Evolutionary conservation across 768 basidiomycete genomes (phyloP), one percentile per base, ranked within the genome.

Genomic region (Russula sp.): DNA sequence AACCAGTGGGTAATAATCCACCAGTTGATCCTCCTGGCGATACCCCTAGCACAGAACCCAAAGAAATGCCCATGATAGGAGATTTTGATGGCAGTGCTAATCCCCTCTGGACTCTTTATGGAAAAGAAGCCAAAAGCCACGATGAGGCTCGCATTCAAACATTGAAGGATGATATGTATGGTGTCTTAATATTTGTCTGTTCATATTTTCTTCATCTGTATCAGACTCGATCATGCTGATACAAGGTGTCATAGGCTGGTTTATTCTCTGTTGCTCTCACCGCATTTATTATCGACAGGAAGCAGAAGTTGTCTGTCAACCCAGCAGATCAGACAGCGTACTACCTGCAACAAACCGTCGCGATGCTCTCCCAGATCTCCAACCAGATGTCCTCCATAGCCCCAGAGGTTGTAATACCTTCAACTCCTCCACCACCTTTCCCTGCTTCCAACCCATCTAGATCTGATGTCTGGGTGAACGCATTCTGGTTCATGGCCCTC

Each of bases 191-290:
- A 18, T 53, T 29, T n/a, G 41, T 45, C 34, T n/a, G 53, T 34
- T 25, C 5, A 10, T 9, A 2, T n/a, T 11, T 29, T 9, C 7
- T 16, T 2, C 25, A 8, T 53, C 29, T 1, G 11, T 18, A 18
- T 0, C 11, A 18, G 9, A 1, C 32, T 54, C 16, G 32, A 9
- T 42, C 25, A 5, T n/a, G 25, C 25, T 29, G 25, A 29, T 14
- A 2, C 5, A 11, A 10, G 5, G 8, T 11, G 29, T 38, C 5
- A 3, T 29, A 61, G 60, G 39, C 60, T 6, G 60, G 54, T 7
- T 32, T 61, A 46, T 61, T 61, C 29, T 49, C 60, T 11, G 54
- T 34, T 8, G 47, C 42, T 22, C 32, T 61, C 22, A 43, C 60
- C 0, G 29, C 54, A 3, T 61, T 61, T 11, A 22, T 56, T 18